Evolutionary conservation across 2,329 filamentous ascomycete species (phyloP).

Genomic region (Pseudogymnoascus pannorum): DNA sequence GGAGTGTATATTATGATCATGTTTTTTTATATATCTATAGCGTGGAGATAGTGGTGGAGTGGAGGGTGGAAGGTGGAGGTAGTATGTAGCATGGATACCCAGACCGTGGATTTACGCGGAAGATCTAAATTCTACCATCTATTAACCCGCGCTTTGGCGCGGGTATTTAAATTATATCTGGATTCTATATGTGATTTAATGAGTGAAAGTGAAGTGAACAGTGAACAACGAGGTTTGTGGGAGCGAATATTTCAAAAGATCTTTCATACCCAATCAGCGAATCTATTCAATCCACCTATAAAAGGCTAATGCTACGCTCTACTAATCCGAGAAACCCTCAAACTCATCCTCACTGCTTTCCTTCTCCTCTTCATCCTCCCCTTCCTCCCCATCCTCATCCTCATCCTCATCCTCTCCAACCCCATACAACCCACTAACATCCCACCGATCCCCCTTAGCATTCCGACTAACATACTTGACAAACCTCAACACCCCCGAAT

Average conservation of each 20-base stretch:
- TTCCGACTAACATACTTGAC: constrained; percentile 88
- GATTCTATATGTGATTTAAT: not conserved
- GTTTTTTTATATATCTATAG: not conserved
- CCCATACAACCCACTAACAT: constrained; percentile 72
- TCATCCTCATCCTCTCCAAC: constrained; percentile 51
- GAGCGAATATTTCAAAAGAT: too few species aligned
- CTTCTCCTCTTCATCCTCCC: constrained; percentile 32
- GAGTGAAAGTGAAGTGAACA: not conserved
- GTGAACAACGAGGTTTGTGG: not conserved
- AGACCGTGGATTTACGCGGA: not conserved
- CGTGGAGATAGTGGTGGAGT: not conserved
- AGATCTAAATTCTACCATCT: constrained; percentile 4
- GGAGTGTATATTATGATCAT: not conserved
- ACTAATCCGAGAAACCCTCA: constrained; percentile 44
- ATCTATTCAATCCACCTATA: not conserved
- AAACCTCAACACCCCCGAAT: constrained; percentile 80
- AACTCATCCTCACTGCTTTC: constrained; percentile 45
- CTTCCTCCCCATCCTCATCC: constrained; percentile 32
- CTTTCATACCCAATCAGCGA: not conserved
- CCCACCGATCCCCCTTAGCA: constrained; percentile 87
- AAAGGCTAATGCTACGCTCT: not conserved
- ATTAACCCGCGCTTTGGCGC: not conserved
- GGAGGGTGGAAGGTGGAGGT: not conserved
- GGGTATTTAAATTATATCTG: not conserved
- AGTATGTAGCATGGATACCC: constrained; percentile 5